Percentiles rank a stretch among this genome's conserved stretches.
phyloP scores from a whole-genome alignment of 176 grass and related monocot species.

The Oropetium thomaeum region DNA sequence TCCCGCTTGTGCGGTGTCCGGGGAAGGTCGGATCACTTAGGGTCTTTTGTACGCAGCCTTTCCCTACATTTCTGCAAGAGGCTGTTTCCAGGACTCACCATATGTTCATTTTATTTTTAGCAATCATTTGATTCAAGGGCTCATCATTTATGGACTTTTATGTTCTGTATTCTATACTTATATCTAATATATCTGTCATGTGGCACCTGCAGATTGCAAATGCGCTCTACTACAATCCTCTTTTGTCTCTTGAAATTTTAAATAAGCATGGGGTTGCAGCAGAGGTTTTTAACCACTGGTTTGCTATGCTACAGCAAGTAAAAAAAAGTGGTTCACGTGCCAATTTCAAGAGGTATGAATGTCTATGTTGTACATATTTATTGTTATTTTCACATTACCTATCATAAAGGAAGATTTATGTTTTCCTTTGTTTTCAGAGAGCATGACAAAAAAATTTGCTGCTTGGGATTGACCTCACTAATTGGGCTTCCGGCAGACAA shows the following conservation, averaged over 20 bases:
- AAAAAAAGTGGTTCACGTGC: slow-evolving; percentile 67
- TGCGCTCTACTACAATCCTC: slow-evolving; percentile 76
- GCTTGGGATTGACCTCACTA: slow-evolving; percentile 79
- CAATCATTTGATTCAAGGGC: neutral
- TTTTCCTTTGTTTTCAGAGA: slow-evolving; percentile 59
- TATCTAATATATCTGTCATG: slow-evolving; percentile 24
- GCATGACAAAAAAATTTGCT: slow-evolving; percentile 86
- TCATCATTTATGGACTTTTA: neutral
- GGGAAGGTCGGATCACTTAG: too few species aligned
- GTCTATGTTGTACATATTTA: slow-evolving; percentile 7
- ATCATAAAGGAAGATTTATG: neutral
- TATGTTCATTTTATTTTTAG: too few species aligned
- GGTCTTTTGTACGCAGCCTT: too few species aligned
- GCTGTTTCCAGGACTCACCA: too few species aligned
- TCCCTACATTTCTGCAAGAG: too few species aligned
- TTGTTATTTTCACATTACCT: neutral
- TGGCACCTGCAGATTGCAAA: slow-evolving; percentile 67
- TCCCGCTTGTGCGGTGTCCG: too few species aligned
- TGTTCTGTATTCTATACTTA: slow-evolving; percentile 18
- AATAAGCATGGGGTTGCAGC: slow-evolving; percentile 68
- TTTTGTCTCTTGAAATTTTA: slow-evolving; percentile 63
- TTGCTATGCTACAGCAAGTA: slow-evolving; percentile 72
- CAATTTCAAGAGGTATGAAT: slow-evolving; percentile 73
- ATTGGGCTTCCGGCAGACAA: slow-evolving; percentile 67
- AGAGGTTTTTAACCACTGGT: slow-evolving; percentile 82